A percentile compares a stretch with the other conserved stretches of the same genome.
phyloP scores from a whole-genome alignment of 148 eudicot genomes.

The Rhododendron simsii region DNA sequence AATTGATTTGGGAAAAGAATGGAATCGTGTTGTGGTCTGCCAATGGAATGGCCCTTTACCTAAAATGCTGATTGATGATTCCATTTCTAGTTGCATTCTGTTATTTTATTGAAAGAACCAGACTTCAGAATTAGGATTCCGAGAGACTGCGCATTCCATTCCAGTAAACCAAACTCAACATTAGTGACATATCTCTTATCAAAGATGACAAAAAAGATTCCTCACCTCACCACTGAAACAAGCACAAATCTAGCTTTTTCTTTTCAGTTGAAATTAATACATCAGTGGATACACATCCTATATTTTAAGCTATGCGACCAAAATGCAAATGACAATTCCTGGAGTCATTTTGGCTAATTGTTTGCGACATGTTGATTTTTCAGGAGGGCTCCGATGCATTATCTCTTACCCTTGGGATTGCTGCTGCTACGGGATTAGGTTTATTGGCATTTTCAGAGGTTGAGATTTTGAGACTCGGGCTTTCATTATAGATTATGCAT shows the following conservation, averaged over 20 bases:
- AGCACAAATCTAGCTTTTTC: background rate
- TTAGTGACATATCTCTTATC: background rate
- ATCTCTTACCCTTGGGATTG: conserved; percentile 51
- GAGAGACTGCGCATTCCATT: background rate
- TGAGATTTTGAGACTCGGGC: background rate
- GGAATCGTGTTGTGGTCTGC: background rate
- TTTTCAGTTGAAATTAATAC: background rate
- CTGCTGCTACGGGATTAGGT: conserved; percentile 83
- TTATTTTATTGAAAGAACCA: background rate
- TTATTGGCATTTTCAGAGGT: conserved; percentile 75
- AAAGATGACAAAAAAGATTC: background rate
- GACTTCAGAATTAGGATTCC: background rate
- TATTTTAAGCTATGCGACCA: background rate
- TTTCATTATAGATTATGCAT: background rate
- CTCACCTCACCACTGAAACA: background rate
- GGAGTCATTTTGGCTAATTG: background rate
- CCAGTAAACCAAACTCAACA: background rate
- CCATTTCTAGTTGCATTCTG: background rate
- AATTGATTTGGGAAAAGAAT: background rate
- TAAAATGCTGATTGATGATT: background rate
- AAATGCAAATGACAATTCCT: background rate
- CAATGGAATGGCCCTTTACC: background rate
- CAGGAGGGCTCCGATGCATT: conserved; percentile 64
- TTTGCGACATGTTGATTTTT: conserved; percentile 14
- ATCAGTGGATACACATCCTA: background rate